These are phyloP conservation scores for Botrytis medusae DNA, from an alignment of 2,329 filamentous ascomycete genomes.

Conservation along the genomic window DNA sequence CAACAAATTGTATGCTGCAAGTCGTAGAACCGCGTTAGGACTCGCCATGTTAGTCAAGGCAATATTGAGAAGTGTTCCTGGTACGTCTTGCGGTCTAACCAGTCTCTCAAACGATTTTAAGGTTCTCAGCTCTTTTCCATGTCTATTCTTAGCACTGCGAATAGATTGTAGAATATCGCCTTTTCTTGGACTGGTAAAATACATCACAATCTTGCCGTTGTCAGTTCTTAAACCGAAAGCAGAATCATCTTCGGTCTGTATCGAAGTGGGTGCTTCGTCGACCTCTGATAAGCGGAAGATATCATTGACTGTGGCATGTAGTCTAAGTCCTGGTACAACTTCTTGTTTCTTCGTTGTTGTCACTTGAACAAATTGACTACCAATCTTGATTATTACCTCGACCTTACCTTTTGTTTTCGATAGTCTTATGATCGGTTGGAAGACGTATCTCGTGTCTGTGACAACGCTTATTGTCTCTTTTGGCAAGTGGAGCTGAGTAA, in stretches of 20 bases:
- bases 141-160: constrained; percentile 61
- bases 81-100: constrained; percentile 68
- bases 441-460: constrained; percentile 64
- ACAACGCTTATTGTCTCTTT: constrained; percentile 70
- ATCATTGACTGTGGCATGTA: constrained; percentile 66
- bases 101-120: constrained; percentile 64
- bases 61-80: constrained; percentile 66
- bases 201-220: constrained; percentile 70
- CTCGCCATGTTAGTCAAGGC: constrained; percentile 67
- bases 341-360: constrained; percentile 69
- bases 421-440: constrained; percentile 62
- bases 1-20: constrained; percentile 67
- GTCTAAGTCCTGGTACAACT: constrained; percentile 59
- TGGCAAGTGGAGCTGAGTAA: constrained; percentile 64
- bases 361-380: constrained; percentile 68
- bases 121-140: constrained; percentile 61
- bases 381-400: constrained; percentile 67
- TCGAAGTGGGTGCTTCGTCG: constrained; percentile 64
- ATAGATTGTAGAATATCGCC: constrained; percentile 63
- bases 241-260: constrained; percentile 64
- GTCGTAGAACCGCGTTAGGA: constrained; percentile 56
- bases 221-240: constrained; percentile 67
- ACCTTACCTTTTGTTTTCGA: constrained; percentile 71
- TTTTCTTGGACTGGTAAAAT: constrained; percentile 66
- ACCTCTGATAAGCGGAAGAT: constrained; percentile 68